phyloP scores from a whole-genome alignment of 208 protist species.

The Wallacemonas sp. region DNA sequence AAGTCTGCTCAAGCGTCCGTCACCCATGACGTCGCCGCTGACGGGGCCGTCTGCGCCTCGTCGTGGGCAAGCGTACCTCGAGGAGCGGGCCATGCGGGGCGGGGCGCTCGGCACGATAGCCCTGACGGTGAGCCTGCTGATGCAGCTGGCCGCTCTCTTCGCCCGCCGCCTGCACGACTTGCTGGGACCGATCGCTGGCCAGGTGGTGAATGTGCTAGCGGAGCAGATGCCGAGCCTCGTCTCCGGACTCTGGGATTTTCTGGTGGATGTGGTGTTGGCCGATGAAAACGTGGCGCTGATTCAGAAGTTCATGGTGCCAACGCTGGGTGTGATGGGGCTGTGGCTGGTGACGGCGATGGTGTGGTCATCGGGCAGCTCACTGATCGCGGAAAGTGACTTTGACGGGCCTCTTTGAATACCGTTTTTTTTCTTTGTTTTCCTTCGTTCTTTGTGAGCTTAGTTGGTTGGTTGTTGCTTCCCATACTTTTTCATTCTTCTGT shows the following conservation, averaged over 20 bases:
- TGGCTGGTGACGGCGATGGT: slow-evolving; percentile 15
- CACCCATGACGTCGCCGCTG: background rate
- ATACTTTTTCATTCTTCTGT: background rate
- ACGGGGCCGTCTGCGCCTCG: background rate
- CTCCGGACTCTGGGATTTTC: background rate
- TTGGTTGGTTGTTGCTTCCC: background rate
- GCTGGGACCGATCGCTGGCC: background rate
- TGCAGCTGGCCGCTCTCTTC: background rate
- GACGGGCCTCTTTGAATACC: background rate
- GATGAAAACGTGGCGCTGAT: slow-evolving; percentile 27
- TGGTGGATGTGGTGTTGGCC: slow-evolving; percentile 23
- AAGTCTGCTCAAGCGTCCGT: background rate
- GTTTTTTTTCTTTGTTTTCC: background rate
- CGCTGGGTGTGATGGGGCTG: slow-evolving; percentile 16
- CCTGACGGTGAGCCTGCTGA: background rate
- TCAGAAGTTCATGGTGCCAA: slow-evolving; percentile 24
- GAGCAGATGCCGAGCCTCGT: background rate
- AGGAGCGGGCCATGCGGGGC: background rate
- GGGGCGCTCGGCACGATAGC: background rate
- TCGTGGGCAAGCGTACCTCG: background rate
- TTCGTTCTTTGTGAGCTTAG: background rate
- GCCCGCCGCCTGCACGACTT: background rate
- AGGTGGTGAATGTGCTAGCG: background rate
- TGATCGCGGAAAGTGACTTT: background rate
- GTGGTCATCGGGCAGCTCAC: background rate